Base-by-base conservation (phyloP, 1,284 basidiomycete species). In the Pseudozyma hubeiensis region DNA sequence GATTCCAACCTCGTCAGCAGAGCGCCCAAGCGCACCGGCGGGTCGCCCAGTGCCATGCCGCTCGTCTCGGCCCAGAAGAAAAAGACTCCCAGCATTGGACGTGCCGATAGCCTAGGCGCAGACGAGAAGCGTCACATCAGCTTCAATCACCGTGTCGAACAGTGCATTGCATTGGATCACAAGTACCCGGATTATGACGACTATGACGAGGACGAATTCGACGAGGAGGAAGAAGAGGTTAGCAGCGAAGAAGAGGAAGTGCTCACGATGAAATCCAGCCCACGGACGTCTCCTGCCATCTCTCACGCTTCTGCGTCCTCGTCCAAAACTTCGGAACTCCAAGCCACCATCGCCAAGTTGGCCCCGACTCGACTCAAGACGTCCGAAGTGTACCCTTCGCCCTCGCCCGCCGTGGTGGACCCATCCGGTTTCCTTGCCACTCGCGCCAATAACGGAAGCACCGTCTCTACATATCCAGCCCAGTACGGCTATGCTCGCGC, bases 111-210 rank as follows among this genome's bases (percentile, higher is more conserved):
- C 31, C 37, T 47, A 2, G 48, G 35, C 10, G 65, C 68, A 6
- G 73, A 75, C 3, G 73, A 75, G 14, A 90, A 90, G 85, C 88
- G 89, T 69, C 96, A 98, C 84, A 99, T 99, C 86, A 92, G 89
- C 79, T 99, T 99, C 89, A 98, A 98, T 85, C 96, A 94, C 1
- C 96, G 95, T 81, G 96, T 99, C 40, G 93, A 98, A 85, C 97
- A 98, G 85, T 94, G 91, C 83, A 96, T 99, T 72, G 92, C 96
- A n/a, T 91, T 99, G 81, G 88, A 89, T 46, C 59, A 69, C 16
- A 69, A 78, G 29, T 78, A 75, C 31, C 64, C 65, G 2, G 64
- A 81, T 46, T 79, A 81, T 43, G 78, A 80, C 44, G 71, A 80
- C 17, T 63, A 72, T 34, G 75, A 75, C 51, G 86, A 82, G 34